Percentiles rank a stretch among this genome's conserved stretches.
phyloP scores from a whole-genome alignment of 441 rosid species.

The Euphorbia celastroides region DNA sequence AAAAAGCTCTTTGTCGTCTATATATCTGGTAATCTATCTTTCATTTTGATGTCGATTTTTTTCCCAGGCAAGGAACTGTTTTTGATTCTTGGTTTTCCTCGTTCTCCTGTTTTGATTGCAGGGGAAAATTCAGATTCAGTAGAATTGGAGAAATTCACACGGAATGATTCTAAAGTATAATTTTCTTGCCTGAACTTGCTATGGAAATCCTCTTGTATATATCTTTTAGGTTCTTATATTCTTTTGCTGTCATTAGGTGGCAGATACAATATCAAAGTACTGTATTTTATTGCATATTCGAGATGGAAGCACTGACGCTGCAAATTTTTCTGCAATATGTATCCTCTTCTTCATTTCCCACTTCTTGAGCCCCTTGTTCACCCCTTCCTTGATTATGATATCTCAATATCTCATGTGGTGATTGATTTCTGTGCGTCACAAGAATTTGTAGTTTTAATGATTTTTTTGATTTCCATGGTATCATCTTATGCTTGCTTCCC shows the following conservation, averaged over 20 bases:
- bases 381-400: not conserved
- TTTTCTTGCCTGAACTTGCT: not conserved
- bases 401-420: not conserved
- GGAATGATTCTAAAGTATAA: slow-evolving; percentile 50
- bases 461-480: not conserved
- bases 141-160: slow-evolving; percentile 52
- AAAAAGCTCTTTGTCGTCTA: slow-evolving; percentile 82
- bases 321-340: slow-evolving; percentile 73
- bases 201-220: not conserved
- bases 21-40: slow-evolving; percentile 50
- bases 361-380: not conserved
- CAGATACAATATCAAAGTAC: slow-evolving; percentile 61
- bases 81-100: not conserved
- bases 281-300: slow-evolving; percentile 61
- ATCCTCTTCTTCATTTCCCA: slow-evolving; percentile 38
- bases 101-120: slow-evolving; percentile 18
- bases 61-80: not conserved
- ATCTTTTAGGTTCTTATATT: slow-evolving; percentile 7
- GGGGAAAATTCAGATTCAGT: slow-evolving; percentile 54
- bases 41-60: not conserved
- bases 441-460: not conserved
- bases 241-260: slow-evolving; percentile 42
- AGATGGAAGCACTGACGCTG: slow-evolving; percentile 55
- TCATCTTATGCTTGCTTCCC: not conserved
- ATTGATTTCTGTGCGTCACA: not conserved